These are phyloP conservation scores for Talaromyces sp. DNA, from an alignment of 2,329 filamentous ascomycete species.

Conservation along the genomic window DNA sequence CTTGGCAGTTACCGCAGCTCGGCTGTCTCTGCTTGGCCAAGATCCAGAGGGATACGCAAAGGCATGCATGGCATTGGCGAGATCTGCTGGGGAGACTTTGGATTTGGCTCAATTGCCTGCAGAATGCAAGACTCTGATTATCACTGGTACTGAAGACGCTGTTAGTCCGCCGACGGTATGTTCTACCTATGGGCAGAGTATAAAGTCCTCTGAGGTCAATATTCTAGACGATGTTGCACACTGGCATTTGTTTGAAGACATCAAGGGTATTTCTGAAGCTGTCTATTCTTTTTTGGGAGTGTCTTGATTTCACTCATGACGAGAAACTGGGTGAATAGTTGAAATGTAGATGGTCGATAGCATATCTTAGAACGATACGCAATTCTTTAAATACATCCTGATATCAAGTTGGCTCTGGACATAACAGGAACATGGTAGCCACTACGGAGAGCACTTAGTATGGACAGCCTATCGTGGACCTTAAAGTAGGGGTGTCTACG, in stretches of 20 bases:
- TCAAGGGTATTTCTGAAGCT: constrained; percentile 31
- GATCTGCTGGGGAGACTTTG: constrained; percentile 30
- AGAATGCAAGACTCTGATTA: constrained; percentile 31
- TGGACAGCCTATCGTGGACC: too few relatives aligned
- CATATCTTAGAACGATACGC: neutral
- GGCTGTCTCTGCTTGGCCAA: constrained; percentile 47
- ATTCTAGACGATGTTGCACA: constrained; percentile 45
- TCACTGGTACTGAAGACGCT: constrained; percentile 49
- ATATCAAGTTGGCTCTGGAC: too few relatives aligned
- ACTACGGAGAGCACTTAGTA: too few relatives aligned
- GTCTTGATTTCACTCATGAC: neutral
- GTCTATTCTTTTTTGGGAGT: constrained; percentile 7
- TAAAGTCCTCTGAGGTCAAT: constrained; percentile 25
- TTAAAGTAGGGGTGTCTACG: neutral
- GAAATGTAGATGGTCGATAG: neutral
- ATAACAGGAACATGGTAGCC: too few relatives aligned
- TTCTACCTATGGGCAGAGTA: constrained; percentile 30
- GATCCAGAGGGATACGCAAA: constrained; percentile 57
- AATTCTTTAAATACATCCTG: too few relatives aligned
- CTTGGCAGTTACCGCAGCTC: constrained; percentile 42
- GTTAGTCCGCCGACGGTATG: constrained; percentile 39
- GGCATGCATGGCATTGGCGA: constrained; percentile 49
- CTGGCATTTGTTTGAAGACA: constrained; percentile 53
- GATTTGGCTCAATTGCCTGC: constrained; percentile 29
- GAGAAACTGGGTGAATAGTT: neutral